phyloP scores from a whole-genome alignment of 345 rosid species.

The Turritis glabra region DNA sequence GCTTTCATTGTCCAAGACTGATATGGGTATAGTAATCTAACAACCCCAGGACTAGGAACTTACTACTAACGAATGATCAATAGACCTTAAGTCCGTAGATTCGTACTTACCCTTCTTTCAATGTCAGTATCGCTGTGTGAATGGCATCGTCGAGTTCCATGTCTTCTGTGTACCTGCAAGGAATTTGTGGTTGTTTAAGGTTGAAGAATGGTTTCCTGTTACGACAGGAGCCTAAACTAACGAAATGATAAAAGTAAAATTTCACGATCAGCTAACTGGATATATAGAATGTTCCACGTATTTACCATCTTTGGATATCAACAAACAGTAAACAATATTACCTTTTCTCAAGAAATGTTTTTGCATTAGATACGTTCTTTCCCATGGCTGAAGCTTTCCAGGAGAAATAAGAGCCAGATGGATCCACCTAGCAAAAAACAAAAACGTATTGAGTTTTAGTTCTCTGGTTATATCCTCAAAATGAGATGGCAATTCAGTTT shows the following conservation, averaged over 20 bases:
- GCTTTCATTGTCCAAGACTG: slow-evolving; percentile 1
- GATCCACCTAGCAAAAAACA: slow-evolving; percentile 64
- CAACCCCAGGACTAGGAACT: not conserved
- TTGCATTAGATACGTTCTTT: slow-evolving; percentile 92
- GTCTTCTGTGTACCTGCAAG: slow-evolving; percentile 81
- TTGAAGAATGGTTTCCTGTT: not conserved
- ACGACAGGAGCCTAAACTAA: not conserved
- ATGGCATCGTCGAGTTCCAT: slow-evolving; percentile 99
- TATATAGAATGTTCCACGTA: not conserved
- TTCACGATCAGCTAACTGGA: not conserved
- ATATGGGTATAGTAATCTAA: slow-evolving; percentile 5
- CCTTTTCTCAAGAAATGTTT: slow-evolving; percentile 96
- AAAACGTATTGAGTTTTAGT: not conserved
- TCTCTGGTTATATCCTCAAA: not conserved
- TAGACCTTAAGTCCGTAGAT: not conserved
- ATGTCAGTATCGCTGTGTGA: slow-evolving; percentile 90
- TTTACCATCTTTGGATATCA: not conserved
- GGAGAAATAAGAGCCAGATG: slow-evolving; percentile 97
- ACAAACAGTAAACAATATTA: slow-evolving; percentile 22
- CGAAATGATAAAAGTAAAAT: not conserved
- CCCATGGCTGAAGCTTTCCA: slow-evolving; percentile 99
- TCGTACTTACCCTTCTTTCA: slow-evolving; percentile 83
- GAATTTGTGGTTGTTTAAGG: not conserved
- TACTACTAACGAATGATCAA: not conserved
- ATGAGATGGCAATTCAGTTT: not conserved